Percentiles rank a stretch among this genome's conserved stretches.
Conservation (phyloP, 257 asterid genomes). For the Thymus quinquecostatus region DNA sequence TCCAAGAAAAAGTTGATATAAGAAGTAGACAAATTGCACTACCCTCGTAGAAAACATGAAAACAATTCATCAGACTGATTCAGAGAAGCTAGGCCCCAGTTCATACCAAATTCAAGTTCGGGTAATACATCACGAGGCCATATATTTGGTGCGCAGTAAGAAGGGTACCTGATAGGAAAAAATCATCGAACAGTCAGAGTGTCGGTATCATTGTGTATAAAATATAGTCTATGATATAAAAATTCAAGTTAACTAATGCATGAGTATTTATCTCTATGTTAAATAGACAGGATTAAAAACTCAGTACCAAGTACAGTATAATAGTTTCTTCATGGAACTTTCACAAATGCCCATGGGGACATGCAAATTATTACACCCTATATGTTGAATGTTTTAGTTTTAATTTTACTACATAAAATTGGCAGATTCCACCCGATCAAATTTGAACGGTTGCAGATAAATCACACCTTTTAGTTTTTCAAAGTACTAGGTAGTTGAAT, state of each 20-base stretch:
- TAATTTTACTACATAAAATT: not conserved
- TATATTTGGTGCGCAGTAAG: slow-evolving; percentile 81
- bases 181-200: slow-evolving; percentile 21
- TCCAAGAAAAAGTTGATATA: not conserved
- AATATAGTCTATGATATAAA: not conserved
- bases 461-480: not conserved
- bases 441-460: not conserved
- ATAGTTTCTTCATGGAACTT: not conserved
- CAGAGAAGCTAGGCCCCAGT: slow-evolving; percentile 16
- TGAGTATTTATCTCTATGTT: not conserved
- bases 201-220: not conserved
- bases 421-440: slow-evolving; percentile 9
- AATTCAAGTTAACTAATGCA: slow-evolving; percentile 15
- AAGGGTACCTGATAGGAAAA: slow-evolving; percentile 67
- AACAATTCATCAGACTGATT: slow-evolving; percentile 10
- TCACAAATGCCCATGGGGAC: not conserved
- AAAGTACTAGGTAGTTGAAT: not conserved
- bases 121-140: slow-evolving; percentile 85
- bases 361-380: not conserved
- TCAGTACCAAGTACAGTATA: slow-evolving; percentile 9
- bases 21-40: not conserved
- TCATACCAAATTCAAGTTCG: slow-evolving; percentile 78
- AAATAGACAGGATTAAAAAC: slow-evolving; percentile 6
- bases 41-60: slow-evolving; percentile 9
- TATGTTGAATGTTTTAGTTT: not conserved